phyloP scores from a whole-genome alignment of 2,329 filamentous ascomycete species.

The Elsinoe necatrix region DNA sequence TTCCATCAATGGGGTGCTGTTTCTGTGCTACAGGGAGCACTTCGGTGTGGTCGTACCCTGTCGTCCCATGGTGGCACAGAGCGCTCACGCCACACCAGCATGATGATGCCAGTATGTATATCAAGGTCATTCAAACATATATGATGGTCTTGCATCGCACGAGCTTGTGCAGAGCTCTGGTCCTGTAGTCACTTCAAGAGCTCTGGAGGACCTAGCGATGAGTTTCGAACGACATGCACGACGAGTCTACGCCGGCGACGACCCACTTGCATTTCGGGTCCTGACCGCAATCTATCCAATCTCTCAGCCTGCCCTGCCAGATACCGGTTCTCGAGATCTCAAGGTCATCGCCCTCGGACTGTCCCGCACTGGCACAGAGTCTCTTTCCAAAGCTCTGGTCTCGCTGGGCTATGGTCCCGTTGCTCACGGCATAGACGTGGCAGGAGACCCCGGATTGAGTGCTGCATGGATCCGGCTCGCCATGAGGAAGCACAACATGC shows the following conservation, averaged over 20 bases:
- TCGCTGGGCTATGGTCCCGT: not conserved
- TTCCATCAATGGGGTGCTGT: no score
- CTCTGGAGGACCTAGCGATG: no score
- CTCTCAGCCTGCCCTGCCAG: not conserved
- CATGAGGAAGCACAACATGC: not conserved
- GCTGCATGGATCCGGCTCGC: not conserved
- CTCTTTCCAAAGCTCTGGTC: not conserved
- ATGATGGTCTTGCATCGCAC: no score
- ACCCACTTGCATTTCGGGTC: not conserved
- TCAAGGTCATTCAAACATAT: no score
- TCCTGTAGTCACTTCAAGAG: no score
- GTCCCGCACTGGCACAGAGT: slow-evolving; percentile 23
- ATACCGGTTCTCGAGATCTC: not conserved
- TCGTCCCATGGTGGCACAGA: no score
- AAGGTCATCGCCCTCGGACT: slow-evolving; percentile 22
- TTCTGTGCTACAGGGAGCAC: no score
- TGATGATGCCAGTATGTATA: no score
- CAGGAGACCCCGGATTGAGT: not conserved
- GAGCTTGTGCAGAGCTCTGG: no score
- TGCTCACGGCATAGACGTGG: not conserved
- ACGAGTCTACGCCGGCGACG: not conserved
- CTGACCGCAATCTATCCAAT: not conserved
- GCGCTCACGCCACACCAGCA: no score
- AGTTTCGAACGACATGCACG: no score
- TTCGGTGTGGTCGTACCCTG: no score